phyloP scores from a whole-genome alignment of 2,329 filamentous ascomycete species.

The Apiospora koreana region DNA sequence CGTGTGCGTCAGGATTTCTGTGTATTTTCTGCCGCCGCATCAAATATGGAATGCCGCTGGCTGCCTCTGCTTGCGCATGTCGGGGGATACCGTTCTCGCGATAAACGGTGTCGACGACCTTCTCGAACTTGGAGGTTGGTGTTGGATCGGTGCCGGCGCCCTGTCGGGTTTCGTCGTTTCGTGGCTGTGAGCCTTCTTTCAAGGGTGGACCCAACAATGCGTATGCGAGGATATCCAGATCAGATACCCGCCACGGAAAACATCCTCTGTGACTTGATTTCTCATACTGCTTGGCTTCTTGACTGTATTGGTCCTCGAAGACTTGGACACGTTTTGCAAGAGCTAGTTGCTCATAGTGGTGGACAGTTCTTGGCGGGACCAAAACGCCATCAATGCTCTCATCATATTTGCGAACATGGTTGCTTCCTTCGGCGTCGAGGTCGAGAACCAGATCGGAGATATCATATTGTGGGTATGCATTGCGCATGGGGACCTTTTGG shows the following conservation, averaged over 20 bases:
- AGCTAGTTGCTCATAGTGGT: slow-evolving; percentile 1
- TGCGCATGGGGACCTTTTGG: background rate
- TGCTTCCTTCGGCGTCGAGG: slow-evolving; percentile 50
- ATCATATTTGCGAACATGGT: slow-evolving; percentile 43
- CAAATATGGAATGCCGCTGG: slow-evolving; percentile 28
- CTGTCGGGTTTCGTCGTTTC: background rate
- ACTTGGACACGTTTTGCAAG: slow-evolving; percentile 27
- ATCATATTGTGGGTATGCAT: slow-evolving; percentile 25
- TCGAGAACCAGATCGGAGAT: slow-evolving; percentile 49
- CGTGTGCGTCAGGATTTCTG: background rate
- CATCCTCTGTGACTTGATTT: background rate
- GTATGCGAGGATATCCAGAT: slow-evolving; percentile 43
- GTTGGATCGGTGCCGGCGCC: background rate
- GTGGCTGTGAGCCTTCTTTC: background rate
- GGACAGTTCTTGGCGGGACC: background rate
- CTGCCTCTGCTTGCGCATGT: slow-evolving; percentile 16
- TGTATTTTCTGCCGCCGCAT: slow-evolving; percentile 24
- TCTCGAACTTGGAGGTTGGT: background rate
- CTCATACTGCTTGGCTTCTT: background rate
- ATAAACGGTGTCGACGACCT: slow-evolving; percentile 11
- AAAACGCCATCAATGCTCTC: slow-evolving; percentile 35
- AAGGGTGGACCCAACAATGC: slow-evolving; percentile 31
- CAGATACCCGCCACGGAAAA: slow-evolving; percentile 40
- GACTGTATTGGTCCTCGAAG: slow-evolving; percentile 23
- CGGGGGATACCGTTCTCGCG: slow-evolving; percentile 30